These are phyloP conservation scores for Saccharomyces hybrid DNA, from an alignment of 1,139 yeast genomes.

Conservation along the genomic window DNA sequence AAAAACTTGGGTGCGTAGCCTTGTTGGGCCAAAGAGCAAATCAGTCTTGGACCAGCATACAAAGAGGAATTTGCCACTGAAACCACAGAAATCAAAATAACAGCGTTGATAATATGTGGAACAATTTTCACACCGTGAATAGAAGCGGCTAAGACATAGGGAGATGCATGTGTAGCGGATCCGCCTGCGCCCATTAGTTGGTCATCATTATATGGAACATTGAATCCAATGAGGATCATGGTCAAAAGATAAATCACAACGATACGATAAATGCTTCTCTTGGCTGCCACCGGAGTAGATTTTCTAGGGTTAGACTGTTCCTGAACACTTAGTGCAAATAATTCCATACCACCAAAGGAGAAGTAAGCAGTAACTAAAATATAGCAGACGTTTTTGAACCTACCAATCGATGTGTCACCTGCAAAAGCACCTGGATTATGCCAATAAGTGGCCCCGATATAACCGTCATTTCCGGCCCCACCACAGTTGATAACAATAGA, in stretches of 20 bases:
- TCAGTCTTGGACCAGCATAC: slow-evolving; percentile 52
- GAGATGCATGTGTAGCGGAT: slow-evolving; percentile 46
- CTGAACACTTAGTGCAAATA: slow-evolving; percentile 77
- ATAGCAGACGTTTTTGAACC: slow-evolving; percentile 69
- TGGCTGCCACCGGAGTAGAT: slow-evolving; percentile 62
- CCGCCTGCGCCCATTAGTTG: slow-evolving; percentile 37
- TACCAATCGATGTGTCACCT: slow-evolving; percentile 11
- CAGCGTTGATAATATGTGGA: slow-evolving; percentile 42
- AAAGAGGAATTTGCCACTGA: slow-evolving; percentile 48
- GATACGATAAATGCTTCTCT: slow-evolving; percentile 59
- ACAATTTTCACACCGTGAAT: slow-evolving; percentile 57
- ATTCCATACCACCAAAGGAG: slow-evolving; percentile 75
- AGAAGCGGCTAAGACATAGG: slow-evolving; percentile 62
- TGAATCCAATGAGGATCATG: slow-evolving; percentile 50
- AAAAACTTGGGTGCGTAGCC: slow-evolving; percentile 55
- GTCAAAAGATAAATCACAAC: slow-evolving; percentile 50
- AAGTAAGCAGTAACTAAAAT: slow-evolving; percentile 78
- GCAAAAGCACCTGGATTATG: slow-evolving; percentile 47
- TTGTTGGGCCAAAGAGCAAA: slow-evolving; percentile 50
- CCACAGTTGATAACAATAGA: slow-evolving; percentile 53
- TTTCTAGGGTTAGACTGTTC: slow-evolving; percentile 72
- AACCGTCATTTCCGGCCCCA: slow-evolving; percentile 53
- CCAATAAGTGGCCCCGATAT: slow-evolving; percentile 56
- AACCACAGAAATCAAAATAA: slow-evolving; percentile 40
- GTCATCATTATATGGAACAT: slow-evolving; percentile 52